Evolutionary conservation across 2,329 filamentous ascomycete genomes (phyloP).

Genomic region (Colletotrichum sp.): DNA sequence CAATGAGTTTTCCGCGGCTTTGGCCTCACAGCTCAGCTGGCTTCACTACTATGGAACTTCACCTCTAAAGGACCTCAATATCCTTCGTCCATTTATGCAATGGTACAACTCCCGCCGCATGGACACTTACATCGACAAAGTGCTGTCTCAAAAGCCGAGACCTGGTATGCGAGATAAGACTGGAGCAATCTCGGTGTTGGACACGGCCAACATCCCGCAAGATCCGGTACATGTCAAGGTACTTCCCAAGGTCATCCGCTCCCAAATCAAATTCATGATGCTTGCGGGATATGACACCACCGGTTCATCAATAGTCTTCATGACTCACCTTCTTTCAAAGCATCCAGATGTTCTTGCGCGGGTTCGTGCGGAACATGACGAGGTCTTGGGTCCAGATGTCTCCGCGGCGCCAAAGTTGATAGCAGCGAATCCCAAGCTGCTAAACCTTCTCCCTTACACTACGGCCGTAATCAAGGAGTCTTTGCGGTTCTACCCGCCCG

Average conservation of each 20-base stretch:
- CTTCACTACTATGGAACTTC: neutral
- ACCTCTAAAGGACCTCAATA: neutral
- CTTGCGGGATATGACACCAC: constrained; percentile 44
- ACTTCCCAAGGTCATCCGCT: constrained; percentile 2
- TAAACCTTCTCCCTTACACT: constrained; percentile 4
- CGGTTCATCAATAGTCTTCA: constrained; percentile 34
- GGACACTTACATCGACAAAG: neutral
- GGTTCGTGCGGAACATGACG: constrained; percentile 50
- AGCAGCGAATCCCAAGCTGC: neutral
- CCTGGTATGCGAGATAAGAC: neutral
- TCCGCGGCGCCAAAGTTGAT: neutral
- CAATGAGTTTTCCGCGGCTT: neutral
- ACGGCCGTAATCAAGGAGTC: constrained; percentile 60
- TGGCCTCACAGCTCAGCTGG: neutral
- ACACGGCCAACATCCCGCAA: neutral
- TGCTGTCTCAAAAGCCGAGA: neutral
- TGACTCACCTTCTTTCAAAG: constrained; percentile 30
- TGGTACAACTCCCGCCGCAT: neutral
- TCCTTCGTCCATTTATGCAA: neutral
- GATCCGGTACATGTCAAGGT: neutral
- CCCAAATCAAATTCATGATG: constrained; percentile 39
- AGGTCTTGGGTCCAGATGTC: constrained; percentile 45
- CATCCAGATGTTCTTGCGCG: constrained; percentile 31
- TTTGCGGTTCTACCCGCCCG: constrained; percentile 57
- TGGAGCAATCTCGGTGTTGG: neutral